A percentile compares a stretch with the other conserved stretches of the same genome.
phyloP scores from a whole-genome alignment of 371 early-diverging fungal genomes.

The Mortierella sp. region DNA sequence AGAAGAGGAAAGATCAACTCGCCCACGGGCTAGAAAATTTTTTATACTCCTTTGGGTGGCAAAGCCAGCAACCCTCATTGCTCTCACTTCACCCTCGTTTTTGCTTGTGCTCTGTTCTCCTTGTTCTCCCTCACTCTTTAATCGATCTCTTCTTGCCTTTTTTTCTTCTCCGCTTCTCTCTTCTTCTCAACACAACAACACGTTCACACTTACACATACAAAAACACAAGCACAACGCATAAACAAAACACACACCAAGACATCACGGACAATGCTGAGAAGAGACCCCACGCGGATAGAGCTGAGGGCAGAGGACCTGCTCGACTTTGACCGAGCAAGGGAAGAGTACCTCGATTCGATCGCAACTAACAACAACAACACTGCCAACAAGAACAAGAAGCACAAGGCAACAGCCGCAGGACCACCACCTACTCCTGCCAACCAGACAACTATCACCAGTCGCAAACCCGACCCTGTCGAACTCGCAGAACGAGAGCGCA shows the following conservation, averaged over 20 bases:
- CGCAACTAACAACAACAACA: background rate
- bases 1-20: background rate
- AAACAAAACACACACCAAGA: background rate
- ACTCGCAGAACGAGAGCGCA: slow-evolving; percentile 32
- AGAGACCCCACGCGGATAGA: slow-evolving; percentile 57
- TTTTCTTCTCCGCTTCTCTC: background rate
- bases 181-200: background rate
- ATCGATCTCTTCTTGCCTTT: background rate
- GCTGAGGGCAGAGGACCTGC: slow-evolving; percentile 36
- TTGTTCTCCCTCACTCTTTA: background rate
- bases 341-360: slow-evolving; percentile 43
- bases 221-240: background rate
- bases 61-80: slow-evolving; percentile 3
- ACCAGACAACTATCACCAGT: slow-evolving; percentile 1
- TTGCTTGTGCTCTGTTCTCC: background rate
- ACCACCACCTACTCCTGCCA: slow-evolving; percentile 45
- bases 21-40: background rate
- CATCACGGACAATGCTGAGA: slow-evolving; percentile 29
- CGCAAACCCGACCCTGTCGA: slow-evolving; percentile 33
- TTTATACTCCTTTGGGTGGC: slow-evolving; percentile 9
- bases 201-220: background rate
- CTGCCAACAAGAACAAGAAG: background rate
- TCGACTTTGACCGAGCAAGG: slow-evolving; percentile 45
- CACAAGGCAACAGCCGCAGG: slow-evolving; percentile 15
- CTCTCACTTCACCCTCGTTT: background rate